Percentiles rank a stretch among this genome's conserved stretches.
Conservation (phyloP, 352 stramenopile species). For the Phytophthora quininea region DNA sequence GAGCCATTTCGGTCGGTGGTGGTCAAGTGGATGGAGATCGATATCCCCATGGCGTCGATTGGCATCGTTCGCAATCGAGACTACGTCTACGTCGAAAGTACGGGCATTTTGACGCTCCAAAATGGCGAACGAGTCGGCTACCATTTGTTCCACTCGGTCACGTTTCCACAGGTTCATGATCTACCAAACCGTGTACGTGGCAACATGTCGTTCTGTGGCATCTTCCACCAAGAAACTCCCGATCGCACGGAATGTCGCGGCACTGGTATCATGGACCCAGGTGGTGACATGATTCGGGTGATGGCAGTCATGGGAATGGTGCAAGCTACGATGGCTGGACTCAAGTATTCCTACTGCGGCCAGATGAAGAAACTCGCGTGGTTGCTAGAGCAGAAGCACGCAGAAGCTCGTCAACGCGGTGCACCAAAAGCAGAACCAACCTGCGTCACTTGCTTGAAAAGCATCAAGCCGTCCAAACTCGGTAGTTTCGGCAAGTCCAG, state of each 20-base stretch:
- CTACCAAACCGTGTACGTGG: slow-evolving; percentile 25
- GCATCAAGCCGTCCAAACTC: slow-evolving; percentile 1
- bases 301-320: slow-evolving; percentile 19
- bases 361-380: slow-evolving; percentile 32
- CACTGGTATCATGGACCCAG: slow-evolving; percentile 21
- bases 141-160: slow-evolving; percentile 26
- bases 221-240: slow-evolving; percentile 30
- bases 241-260: slow-evolving; percentile 20
- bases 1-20: slow-evolving; percentile 41
- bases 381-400: slow-evolving; percentile 16
- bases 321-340: slow-evolving; percentile 9
- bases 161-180: slow-evolving; percentile 20
- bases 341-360: slow-evolving; percentile 28
- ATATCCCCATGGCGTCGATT: slow-evolving; percentile 4
- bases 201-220: slow-evolving; percentile 45
- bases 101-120: slow-evolving; percentile 2
- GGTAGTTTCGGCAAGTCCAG: slow-evolving; percentile 6
- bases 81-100: slow-evolving; percentile 27
- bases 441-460: slow-evolving; percentile 16
- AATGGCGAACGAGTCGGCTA: slow-evolving; percentile 25
- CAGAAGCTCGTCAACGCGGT: neutral
- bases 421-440: neutral
- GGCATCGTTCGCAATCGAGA: slow-evolving; percentile 26
- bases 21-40: slow-evolving; percentile 38
- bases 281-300: slow-evolving; percentile 21